Evolutionary conservation across 768 basidiomycete genomes (phyloP).

Genomic region (Podaxis sp.): DNA sequence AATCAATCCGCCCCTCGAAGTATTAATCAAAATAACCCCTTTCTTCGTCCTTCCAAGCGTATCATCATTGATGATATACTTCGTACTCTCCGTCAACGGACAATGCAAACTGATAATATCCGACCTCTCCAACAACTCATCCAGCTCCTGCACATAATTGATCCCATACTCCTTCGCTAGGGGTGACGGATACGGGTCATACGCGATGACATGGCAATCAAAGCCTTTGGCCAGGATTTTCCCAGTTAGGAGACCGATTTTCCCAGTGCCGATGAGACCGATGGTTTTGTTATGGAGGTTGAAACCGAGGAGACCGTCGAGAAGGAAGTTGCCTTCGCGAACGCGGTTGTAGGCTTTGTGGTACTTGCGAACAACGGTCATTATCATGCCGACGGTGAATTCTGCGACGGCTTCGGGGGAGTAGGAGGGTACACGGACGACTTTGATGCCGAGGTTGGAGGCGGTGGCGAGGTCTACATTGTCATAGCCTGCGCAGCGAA

Average conservation of each 20-base stretch:
- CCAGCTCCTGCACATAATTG: slow-evolving; percentile 35
- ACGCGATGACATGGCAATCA: slow-evolving; percentile 37
- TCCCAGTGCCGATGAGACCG: slow-evolving; percentile 45
- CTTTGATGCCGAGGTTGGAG: slow-evolving; percentile 31
- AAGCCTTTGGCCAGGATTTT: slow-evolving; percentile 42
- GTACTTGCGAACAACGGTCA: slow-evolving; percentile 45
- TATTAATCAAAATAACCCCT: slow-evolving; percentile 43
- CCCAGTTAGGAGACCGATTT: slow-evolving; percentile 42
- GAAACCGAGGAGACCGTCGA: slow-evolving; percentile 42
- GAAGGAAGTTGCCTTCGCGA: slow-evolving; percentile 45
- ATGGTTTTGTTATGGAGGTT: slow-evolving; percentile 42
- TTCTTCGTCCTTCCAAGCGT: slow-evolving; percentile 37
- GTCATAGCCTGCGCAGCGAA: slow-evolving; percentile 44
- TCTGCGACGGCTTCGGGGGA: slow-evolving; percentile 45
- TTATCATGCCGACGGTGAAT: slow-evolving; percentile 46
- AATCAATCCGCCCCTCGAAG: slow-evolving; percentile 42
- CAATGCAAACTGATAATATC: slow-evolving; percentile 46
- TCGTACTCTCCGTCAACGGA: slow-evolving; percentile 35
- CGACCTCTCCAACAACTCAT: slow-evolving; percentile 33
- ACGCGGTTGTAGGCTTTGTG: slow-evolving; percentile 47
- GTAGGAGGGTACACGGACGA: slow-evolving; percentile 42
- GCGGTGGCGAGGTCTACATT: slow-evolving; percentile 39
- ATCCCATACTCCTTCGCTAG: slow-evolving; percentile 36
- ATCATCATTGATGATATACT: slow-evolving; percentile 42
- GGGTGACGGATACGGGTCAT: slow-evolving; percentile 37